These are phyloP conservation scores for Tubosaeta sp. DNA, from an alignment of 768 basidiomycete species.

Conservation along the genomic window DNA sequence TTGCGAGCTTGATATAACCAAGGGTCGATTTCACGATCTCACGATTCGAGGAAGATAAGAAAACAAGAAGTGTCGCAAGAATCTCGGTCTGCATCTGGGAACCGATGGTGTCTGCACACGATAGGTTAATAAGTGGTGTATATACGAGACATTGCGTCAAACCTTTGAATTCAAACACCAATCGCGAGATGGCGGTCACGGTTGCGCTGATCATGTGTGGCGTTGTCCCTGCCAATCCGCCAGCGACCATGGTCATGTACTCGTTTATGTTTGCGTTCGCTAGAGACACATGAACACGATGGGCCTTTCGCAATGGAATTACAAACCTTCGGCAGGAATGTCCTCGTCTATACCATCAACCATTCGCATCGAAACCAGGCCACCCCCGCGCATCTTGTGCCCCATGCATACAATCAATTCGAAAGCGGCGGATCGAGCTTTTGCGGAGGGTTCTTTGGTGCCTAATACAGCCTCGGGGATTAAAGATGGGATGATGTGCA, in stretches of 20 bases:
- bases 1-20: slow-evolving; percentile 90
- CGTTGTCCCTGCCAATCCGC: slow-evolving; percentile 86
- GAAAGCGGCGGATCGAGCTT: slow-evolving; percentile 84
- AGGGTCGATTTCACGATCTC: slow-evolving; percentile 97
- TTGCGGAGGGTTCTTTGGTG: slow-evolving; percentile 96
- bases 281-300: slow-evolving; percentile 22
- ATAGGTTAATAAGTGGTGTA: neutral
- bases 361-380: slow-evolving; percentile 70
- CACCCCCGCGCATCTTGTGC: slow-evolving; percentile 83
- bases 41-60: slow-evolving; percentile 89
- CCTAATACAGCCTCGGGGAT: slow-evolving; percentile 93
- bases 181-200: slow-evolving; percentile 87
- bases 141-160: neutral
- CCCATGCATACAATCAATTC: slow-evolving; percentile 91
- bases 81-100: slow-evolving; percentile 76
- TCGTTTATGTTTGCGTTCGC: slow-evolving; percentile 80
- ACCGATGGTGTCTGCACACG: slow-evolving; percentile 57
- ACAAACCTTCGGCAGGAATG: slow-evolving; percentile 39
- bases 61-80: slow-evolving; percentile 80
- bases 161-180: slow-evolving; percentile 97
- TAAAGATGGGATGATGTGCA: slow-evolving; percentile 83
- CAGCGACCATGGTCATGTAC: slow-evolving; percentile 95
- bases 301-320: neutral
- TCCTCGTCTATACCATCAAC: slow-evolving; percentile 85
- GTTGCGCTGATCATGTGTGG: slow-evolving; percentile 99